A percentile compares a stretch with the other conserved stretches of the same genome.
phyloP scores from a whole-genome alignment of 257 asterid genomes.

The Plantago ovata region DNA sequence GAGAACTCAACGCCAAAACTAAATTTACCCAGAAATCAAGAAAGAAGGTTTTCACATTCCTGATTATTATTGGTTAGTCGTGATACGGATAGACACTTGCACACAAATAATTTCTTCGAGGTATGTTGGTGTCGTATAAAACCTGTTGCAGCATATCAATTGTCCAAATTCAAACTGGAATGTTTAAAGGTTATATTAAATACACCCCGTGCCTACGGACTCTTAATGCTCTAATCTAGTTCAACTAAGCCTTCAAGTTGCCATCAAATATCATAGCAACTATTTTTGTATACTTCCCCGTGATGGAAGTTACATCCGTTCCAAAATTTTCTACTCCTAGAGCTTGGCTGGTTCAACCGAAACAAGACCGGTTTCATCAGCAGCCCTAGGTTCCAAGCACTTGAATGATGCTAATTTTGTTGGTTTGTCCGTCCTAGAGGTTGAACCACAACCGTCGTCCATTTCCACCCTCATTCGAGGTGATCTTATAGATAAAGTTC shows the following conservation, averaged over 20 bases:
- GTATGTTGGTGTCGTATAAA: too few species aligned
- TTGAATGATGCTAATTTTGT: conserved; percentile 60
- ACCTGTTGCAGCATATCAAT: too few species aligned
- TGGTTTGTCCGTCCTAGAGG: conserved; percentile 29
- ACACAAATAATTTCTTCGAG: too few species aligned
- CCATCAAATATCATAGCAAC: not conserved
- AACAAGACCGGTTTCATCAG: conserved; percentile 39
- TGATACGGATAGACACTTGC: too few species aligned
- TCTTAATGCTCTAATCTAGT: too few species aligned
- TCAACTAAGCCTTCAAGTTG: not conserved
- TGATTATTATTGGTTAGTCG: too few species aligned
- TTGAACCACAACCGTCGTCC: conserved; percentile 28
- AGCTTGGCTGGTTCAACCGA: conserved; percentile 28
- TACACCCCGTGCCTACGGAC: too few species aligned
- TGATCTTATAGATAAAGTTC: conserved; percentile 51
- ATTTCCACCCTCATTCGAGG: conserved; percentile 44
- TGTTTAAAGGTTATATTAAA: too few species aligned
- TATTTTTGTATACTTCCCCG: not conserved
- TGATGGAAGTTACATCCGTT: not conserved
- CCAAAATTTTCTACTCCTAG: conserved; percentile 33
- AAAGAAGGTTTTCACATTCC: too few species aligned
- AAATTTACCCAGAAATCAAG: too few species aligned
- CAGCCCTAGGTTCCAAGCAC: conserved; percentile 55
- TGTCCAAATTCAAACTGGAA: too few species aligned
- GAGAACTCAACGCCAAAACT: too few species aligned